A percentile compares a stretch with the other conserved stretches of the same genome.
Conservation (phyloP, 2,329 filamentous ascomycete genomes). For the Phialophora chinensis region DNA sequence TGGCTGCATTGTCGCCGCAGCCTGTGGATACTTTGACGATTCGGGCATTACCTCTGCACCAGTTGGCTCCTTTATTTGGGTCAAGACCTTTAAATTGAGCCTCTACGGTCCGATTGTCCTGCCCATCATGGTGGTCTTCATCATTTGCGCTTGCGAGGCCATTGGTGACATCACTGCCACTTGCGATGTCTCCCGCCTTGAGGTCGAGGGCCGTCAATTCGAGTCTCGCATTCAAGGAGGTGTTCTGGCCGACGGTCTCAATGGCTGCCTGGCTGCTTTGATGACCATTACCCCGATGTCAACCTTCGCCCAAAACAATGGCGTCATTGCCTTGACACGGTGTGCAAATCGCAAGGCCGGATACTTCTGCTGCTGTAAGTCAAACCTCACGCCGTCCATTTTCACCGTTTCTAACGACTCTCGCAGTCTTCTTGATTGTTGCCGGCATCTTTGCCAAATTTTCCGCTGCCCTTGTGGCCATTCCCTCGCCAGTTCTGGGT, state of each 20-base stretch:
- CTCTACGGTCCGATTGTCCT: constrained; percentile 71
- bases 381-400: background rate
- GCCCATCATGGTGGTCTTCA: constrained; percentile 62
- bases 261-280: constrained; percentile 66
- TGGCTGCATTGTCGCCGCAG: constrained; percentile 70
- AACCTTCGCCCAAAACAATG: constrained; percentile 72
- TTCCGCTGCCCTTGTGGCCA: constrained; percentile 69
- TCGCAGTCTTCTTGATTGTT: constrained; percentile 64
- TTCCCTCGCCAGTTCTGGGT: constrained; percentile 59
- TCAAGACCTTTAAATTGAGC: constrained; percentile 69
- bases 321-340: constrained; percentile 70
- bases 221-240: constrained; percentile 73
- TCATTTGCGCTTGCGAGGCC: constrained; percentile 71
- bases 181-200: constrained; percentile 68
- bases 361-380: constrained; percentile 61
- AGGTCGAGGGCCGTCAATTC: constrained; percentile 68
- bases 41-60: constrained; percentile 66
- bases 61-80: constrained; percentile 72
- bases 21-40: constrained; percentile 69
- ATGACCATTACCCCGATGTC: constrained; percentile 73
- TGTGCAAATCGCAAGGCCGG: constrained; percentile 73
- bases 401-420: constrained; percentile 13
- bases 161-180: constrained; percentile 73
- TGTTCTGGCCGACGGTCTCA: constrained; percentile 70
- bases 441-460: constrained; percentile 76